phyloP scores from a whole-genome alignment of 139 green algal species.

The Coccomyxa sp. region DNA sequence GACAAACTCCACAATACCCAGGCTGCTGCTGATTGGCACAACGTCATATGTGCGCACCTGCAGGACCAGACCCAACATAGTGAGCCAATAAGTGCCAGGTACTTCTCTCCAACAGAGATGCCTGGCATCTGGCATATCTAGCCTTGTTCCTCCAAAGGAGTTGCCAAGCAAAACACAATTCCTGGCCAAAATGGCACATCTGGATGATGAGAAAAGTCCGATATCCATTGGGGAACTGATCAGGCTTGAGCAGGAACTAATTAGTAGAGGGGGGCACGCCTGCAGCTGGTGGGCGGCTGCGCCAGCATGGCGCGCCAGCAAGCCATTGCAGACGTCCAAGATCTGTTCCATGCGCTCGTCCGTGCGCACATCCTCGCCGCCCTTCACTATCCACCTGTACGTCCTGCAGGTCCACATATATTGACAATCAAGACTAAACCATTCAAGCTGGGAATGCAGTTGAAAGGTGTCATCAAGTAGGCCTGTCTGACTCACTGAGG shows the following conservation, averaged over 20 bases:
- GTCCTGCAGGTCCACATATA: conserved; percentile 10
- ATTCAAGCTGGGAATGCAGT: too few relatives aligned
- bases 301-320: conserved; percentile 28
- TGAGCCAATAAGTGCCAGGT: not conserved
- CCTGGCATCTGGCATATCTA: too few relatives aligned
- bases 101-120: too few relatives aligned
- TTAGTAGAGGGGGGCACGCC: not conserved
- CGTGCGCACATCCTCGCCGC: conserved; percentile 67
- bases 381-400: conserved; percentile 46
- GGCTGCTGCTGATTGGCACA: conserved; percentile 41
- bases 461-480: not conserved
- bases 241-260: too few relatives aligned
- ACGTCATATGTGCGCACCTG: conserved; percentile 54
- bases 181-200: too few relatives aligned
- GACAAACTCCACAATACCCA: conserved; percentile 66
- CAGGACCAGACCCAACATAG: conserved; percentile 6
- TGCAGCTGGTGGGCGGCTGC: conserved; percentile 9
- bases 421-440: not conserved
- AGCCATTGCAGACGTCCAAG: conserved; percentile 55
- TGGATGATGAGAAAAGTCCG: too few relatives aligned
- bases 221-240: too few relatives aligned
- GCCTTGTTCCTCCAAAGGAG: too few relatives aligned
- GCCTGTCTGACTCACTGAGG: not conserved
- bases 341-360: conserved; percentile 69
- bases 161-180: too few relatives aligned